Percentiles rank a stretch among this genome's conserved stretches.
Evolutionary conservation across 371 early-diverging fungal species (phyloP).

Genomic region (Aphelidium insulamus): DNA sequence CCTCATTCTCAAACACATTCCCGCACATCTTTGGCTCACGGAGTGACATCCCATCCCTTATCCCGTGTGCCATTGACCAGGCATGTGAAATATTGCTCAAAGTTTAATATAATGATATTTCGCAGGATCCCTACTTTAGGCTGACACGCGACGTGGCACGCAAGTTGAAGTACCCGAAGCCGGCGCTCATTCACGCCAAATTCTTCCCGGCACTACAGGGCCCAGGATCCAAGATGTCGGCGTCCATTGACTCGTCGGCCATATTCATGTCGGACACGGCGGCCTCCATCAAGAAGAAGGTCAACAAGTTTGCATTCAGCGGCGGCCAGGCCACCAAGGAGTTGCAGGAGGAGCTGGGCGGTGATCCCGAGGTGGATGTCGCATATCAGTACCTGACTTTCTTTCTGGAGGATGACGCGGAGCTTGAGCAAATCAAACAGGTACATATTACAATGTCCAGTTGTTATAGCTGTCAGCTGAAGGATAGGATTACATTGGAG

Average conservation of each 20-base stretch:
- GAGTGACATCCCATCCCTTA: conserved; percentile 82
- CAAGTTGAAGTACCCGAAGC: conserved; percentile 89
- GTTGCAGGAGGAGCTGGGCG: conserved; percentile 73
- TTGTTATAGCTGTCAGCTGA: not conserved
- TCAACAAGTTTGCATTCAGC: conserved; percentile 91
- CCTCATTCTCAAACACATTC: conserved; percentile 85
- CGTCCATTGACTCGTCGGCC: conserved; percentile 73
- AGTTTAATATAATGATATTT: not conserved
- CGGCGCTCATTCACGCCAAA: conserved; percentile 78
- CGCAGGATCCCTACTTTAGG: conserved; percentile 95
- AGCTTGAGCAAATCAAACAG: conserved; percentile 45
- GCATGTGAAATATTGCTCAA: conserved; percentile 1
- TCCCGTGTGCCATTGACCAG: conserved; percentile 98
- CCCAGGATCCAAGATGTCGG: conserved; percentile 95
- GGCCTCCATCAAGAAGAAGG: conserved; percentile 93
- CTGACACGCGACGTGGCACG: conserved; percentile 93
- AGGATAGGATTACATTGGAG: conserved; percentile 47
- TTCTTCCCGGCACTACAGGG: conserved; percentile 98
- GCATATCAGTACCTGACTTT: conserved; percentile 89
- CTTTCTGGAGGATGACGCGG: conserved; percentile 93
- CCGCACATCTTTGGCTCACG: conserved; percentile 82
- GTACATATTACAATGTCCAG: conserved; percentile 6
- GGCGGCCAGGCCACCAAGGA: conserved; percentile 89
- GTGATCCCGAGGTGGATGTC: conserved; percentile 94
- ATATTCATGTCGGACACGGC: conserved; percentile 91